These are phyloP conservation scores for Ettlia oleoabundans DNA, from an alignment of 139 green algal species.

Conservation along the genomic window DNA sequence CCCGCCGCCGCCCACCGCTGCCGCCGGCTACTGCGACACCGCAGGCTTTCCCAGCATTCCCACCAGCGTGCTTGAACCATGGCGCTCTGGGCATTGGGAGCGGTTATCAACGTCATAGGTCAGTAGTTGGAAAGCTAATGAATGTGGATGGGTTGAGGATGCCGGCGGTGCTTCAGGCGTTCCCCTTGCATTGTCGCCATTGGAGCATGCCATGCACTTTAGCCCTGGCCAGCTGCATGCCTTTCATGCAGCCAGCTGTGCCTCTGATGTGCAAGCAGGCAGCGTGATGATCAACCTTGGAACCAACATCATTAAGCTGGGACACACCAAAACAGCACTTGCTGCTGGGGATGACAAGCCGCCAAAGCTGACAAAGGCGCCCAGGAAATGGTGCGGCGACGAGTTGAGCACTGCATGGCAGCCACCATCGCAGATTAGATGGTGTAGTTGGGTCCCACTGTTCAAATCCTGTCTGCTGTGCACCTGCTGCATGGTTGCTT, in stretches of 20 bases:
- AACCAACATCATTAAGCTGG: slow-evolving; percentile 90
- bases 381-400: background rate
- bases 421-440: no score
- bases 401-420: no score
- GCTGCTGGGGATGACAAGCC: slow-evolving; percentile 34
- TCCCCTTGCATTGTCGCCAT: no score
- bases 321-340: slow-evolving; percentile 83
- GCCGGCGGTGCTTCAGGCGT: no score
- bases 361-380: background rate
- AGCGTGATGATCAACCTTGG: slow-evolving; percentile 48
- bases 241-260: background rate
- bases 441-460: no score
- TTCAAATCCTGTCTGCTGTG: no score
- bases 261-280: background rate
- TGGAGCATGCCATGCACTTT: no score
- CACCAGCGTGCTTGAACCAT: background rate
- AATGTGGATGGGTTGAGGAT: no score
- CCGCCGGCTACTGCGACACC: no score
- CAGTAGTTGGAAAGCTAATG: no score
- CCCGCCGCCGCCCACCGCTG: background rate
- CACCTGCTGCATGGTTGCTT: no score
- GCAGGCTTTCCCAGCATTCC: background rate
- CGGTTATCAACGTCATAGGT: slow-evolving; percentile 76
- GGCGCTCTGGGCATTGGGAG: slow-evolving; percentile 52
- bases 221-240: background rate